Evolutionary conservation across 2,329 filamentous ascomycete genomes (phyloP).

Genomic region (Cladorrhinum sp.): DNA sequence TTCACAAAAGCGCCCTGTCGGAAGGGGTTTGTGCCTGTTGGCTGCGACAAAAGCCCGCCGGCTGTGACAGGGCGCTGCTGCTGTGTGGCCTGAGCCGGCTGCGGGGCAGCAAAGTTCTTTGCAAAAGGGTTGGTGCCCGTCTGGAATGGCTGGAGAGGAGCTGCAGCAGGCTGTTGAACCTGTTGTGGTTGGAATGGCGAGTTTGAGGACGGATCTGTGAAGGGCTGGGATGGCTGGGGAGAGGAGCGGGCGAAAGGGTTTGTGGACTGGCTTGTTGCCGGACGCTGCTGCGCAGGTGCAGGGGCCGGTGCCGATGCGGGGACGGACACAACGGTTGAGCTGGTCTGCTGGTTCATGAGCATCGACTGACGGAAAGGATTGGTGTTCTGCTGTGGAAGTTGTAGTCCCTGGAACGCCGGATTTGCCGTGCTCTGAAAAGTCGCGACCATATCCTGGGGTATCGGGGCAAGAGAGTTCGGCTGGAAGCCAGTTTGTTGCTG

Average conservation of each 20-base stretch:
- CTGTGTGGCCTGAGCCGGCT: conserved; percentile 37
- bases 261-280: conserved; percentile 62
- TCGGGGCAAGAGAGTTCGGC: conserved; percentile 49
- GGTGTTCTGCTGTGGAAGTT: conserved; percentile 61
- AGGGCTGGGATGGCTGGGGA: conserved; percentile 40
- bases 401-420: conserved; percentile 42
- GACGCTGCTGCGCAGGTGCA: conserved; percentile 32
- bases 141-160: conserved; percentile 44
- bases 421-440: conserved; percentile 49
- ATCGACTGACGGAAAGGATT: conserved; percentile 96
- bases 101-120: conserved; percentile 40
- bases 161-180: conserved; percentile 35
- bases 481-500: conserved; percentile 62
- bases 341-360: conserved; percentile 57
- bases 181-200: conserved; percentile 46
- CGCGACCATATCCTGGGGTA: conserved; percentile 55
- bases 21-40: conserved; percentile 94
- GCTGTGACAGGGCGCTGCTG: conserved; percentile 46
- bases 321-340: conserved; percentile 18
- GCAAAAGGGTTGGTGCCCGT: conserved; percentile 62
- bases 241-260: conserved; percentile 80
- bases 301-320: conserved; percentile 5
- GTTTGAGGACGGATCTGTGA: conserved; percentile 33
- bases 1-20: conserved; percentile 87
- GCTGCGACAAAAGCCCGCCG: conserved; percentile 61